Conservation (phyloP, 1,284 basidiomycete genomes). For the Microstroma glucosiphilum region DNA sequence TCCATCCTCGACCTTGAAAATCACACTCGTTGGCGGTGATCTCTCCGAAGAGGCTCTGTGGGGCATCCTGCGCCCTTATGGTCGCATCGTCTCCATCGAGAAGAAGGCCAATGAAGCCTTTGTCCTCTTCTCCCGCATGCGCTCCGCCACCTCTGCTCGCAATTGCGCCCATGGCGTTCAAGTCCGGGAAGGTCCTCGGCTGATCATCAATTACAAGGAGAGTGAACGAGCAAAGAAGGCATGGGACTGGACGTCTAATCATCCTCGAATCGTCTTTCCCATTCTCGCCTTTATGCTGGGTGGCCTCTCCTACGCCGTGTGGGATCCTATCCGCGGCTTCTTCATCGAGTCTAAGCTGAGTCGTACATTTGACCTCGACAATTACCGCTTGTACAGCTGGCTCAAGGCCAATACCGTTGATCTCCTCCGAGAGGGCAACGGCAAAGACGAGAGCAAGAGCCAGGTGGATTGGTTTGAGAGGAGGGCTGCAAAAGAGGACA, state of each 20-base stretch:
- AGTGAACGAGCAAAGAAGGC: constrained; percentile 72
- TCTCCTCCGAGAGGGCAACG: constrained; percentile 18
- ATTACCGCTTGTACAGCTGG: constrained; percentile 25
- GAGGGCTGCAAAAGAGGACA: constrained; percentile 64
- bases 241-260: constrained; percentile 72
- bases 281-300: constrained; percentile 74
- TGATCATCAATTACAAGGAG: constrained; percentile 66
- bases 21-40: constrained; percentile 36
- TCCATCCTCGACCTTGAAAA: constrained; percentile 28
- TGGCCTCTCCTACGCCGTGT: constrained; percentile 76
- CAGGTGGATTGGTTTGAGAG: constrained; percentile 72
- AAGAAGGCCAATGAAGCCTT: constrained; percentile 31
- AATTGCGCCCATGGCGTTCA: constrained; percentile 75
- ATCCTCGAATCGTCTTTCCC: constrained; percentile 81
- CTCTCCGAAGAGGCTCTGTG: constrained; percentile 36
- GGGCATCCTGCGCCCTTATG: constrained; percentile 64
- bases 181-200: constrained; percentile 56
- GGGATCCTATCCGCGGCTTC: constrained; percentile 80
- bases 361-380: constrained; percentile 66
- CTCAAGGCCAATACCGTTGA: constrained; percentile 33
- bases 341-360: constrained; percentile 77
- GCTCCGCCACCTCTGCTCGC: constrained; percentile 71
- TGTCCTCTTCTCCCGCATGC: constrained; percentile 52
- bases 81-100: constrained; percentile 66
- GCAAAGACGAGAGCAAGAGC: constrained; percentile 22